Conservation (phyloP, 2,329 filamentous ascomycete genomes). For the Dothidotthia symphoricarpi region DNA sequence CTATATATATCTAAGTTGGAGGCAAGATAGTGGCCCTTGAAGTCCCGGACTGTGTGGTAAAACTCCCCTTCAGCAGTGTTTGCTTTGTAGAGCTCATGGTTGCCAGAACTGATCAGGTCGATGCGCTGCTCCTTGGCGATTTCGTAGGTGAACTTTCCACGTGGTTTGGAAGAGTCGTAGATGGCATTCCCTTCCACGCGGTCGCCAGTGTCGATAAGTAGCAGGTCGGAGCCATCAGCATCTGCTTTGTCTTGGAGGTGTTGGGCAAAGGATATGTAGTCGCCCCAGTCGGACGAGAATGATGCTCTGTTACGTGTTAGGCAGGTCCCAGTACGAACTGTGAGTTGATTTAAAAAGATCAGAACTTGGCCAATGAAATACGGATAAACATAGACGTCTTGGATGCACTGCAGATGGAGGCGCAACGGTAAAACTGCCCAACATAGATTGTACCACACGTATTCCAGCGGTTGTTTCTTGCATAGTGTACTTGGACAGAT, state of each 20-base stretch:
- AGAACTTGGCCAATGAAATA: too few relatives aligned
- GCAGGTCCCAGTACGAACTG: slow-evolving; percentile 4
- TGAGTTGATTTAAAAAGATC: slow-evolving; percentile 2
- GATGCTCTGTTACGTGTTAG: slow-evolving; percentile 60
- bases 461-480: too few relatives aligned
- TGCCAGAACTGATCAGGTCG: slow-evolving; percentile 83
- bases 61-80: slow-evolving; percentile 78
- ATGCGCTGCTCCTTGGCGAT: slow-evolving; percentile 80
- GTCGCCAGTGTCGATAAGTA: slow-evolving; percentile 96
- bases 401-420: too few relatives aligned
- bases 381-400: too few relatives aligned
- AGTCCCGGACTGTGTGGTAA: slow-evolving; percentile 77
- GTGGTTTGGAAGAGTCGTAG: slow-evolving; percentile 84
- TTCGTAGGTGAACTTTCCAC: slow-evolving; percentile 83
- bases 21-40: slow-evolving; percentile 75
- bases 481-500: too few relatives aligned
- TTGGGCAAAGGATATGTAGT: slow-evolving; percentile 89
- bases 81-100: slow-evolving; percentile 89
- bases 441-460: too few relatives aligned
- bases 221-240: slow-evolving; percentile 72
- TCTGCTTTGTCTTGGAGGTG: slow-evolving; percentile 80
- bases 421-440: too few relatives aligned
- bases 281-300: slow-evolving; percentile 95
- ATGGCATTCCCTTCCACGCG: slow-evolving; percentile 91
- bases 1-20: slow-evolving; percentile 91